These are phyloP conservation scores for Spatholobus suberectus DNA, from an alignment of 306 rosid genomes.

Conservation along the genomic window DNA sequence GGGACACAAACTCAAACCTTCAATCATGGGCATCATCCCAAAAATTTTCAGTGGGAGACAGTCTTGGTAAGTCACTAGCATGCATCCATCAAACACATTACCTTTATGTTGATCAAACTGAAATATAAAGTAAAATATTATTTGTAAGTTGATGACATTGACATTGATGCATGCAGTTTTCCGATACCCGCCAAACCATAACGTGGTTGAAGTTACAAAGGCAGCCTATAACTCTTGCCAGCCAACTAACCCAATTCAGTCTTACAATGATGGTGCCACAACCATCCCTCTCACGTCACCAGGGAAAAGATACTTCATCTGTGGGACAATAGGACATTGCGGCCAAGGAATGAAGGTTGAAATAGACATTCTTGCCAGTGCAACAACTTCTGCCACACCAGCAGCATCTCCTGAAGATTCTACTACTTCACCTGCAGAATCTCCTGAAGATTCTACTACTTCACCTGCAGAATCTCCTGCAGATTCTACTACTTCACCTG, in stretches of 20 bases:
- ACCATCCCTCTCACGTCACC: slow-evolving; percentile 64
- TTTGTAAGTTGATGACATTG: slow-evolving; percentile 28
- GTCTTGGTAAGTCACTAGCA: slow-evolving; percentile 62
- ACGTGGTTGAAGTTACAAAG: slow-evolving; percentile 80
- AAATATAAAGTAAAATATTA: neutral
- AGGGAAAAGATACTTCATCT: slow-evolving; percentile 86
- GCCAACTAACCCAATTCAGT: slow-evolving; percentile 57
- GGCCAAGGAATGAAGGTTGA: slow-evolving; percentile 77
- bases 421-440: slow-evolving; percentile 34
- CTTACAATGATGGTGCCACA: slow-evolving; percentile 68
- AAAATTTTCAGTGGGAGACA: slow-evolving; percentile 69
- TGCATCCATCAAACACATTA: neutral
- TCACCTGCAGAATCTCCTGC: slow-evolving; percentile 44
- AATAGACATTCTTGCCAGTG: slow-evolving; percentile 66
- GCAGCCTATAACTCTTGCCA: slow-evolving; percentile 74
- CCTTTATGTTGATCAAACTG: slow-evolving; percentile 9
- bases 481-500: slow-evolving; percentile 37
- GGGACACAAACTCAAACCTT: slow-evolving; percentile 65
- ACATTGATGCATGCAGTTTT: slow-evolving; percentile 65
- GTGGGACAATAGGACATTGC: slow-evolving; percentile 81
- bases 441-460: slow-evolving; percentile 41
- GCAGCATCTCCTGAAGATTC: slow-evolving; percentile 51
- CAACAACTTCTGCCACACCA: slow-evolving; percentile 52
- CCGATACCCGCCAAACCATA: slow-evolving; percentile 65
- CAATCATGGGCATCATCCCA: slow-evolving; percentile 71